Evolutionary conservation across 495 filamentous ascomycete genomes (phyloP).

Genomic region (Barbatosphaeria neglecta): DNA sequence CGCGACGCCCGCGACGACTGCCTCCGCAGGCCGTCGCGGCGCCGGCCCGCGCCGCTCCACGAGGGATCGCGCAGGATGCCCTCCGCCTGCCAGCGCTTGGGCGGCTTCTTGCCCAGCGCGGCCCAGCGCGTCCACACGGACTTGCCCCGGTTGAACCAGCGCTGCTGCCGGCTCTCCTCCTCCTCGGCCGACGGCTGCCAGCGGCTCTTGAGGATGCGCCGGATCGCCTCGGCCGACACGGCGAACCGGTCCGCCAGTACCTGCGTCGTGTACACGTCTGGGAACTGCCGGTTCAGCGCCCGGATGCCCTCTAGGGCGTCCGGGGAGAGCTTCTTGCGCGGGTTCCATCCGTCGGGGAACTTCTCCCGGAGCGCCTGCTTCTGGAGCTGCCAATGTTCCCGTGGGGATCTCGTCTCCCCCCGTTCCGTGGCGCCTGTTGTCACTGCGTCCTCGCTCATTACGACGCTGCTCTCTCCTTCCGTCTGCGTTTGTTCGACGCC

Average conservation of each 20-base stretch:
- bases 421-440: neutral
- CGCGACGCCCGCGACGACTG: slow-evolving; percentile 3
- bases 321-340: slow-evolving; percentile 77
- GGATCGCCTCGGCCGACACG: slow-evolving; percentile 74
- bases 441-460: neutral
- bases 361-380: slow-evolving; percentile 59
- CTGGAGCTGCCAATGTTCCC: slow-evolving; percentile 57
- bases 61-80: slow-evolving; percentile 43
- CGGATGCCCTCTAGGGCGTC: slow-evolving; percentile 83
- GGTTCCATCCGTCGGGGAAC: slow-evolving; percentile 68
- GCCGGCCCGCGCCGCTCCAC: slow-evolving; percentile 12
- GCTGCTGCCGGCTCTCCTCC: slow-evolving; percentile 41
- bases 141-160: slow-evolving; percentile 74
- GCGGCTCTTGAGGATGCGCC: slow-evolving; percentile 73
- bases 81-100: slow-evolving; percentile 52
- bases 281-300: slow-evolving; percentile 60
- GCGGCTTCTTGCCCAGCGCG: slow-evolving; percentile 56
- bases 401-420: neutral
- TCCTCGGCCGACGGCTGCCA: slow-evolving; percentile 63
- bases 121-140: slow-evolving; percentile 64
- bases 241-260: slow-evolving; percentile 70
- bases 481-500: too few relatives aligned
- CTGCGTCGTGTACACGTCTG: slow-evolving; percentile 60
- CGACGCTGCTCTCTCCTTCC: too few relatives aligned
- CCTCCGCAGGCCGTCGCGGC: neutral